Evolutionary conservation across 257 asterid genomes (phyloP), one percentile per base, ranked within the genome.

Genomic region (Solanum bulbocastanum): DNA sequence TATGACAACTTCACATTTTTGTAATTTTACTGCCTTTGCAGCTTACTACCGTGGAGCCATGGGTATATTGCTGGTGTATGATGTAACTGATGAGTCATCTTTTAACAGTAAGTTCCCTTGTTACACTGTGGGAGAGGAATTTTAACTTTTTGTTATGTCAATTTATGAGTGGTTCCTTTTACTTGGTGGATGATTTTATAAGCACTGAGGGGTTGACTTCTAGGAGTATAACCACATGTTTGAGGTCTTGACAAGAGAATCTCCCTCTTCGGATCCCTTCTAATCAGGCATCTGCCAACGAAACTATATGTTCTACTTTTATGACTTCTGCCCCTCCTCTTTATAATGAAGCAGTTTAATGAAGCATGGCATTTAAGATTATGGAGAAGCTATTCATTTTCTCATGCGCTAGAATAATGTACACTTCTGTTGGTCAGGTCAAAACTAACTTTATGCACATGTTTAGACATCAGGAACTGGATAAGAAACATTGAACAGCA

Each of bases 1-100:
- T 65, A 16, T 69, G 32, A n/a, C 30, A 46, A 82, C 69, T 18
- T 49, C 69, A 46, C 85, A 27, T 78, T 86, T 78, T 83, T 78
- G 40, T 33, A 88, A 86, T 42, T 62, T 7, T 56, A 83, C 25
- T 88, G 49, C 1, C 30, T 86, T 82, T 92, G 91, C 93, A 94
- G 96, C 96, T 71, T 94, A 94, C 93, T 94, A 92, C 88, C 94
- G 96, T 32, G 96, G 95, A 88, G 95, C 96, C 35, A 94, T 94
- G 96, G 96, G 96, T 78, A 93, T 93, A 87, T 90, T 93, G 93
- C 92, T 93, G 93, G 96, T 93, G 90, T 93, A 93, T 32, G 96
- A 93, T 79, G 96, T 93, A 73, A 93, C 96, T 14, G 96, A 93
- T 30, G 96, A 93, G 92, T 90, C 96, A 86, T 93, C 96, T 72